Base-by-base conservation (phyloP, 352 stramenopile genomes). In the Phytophthora hibernalis region DNA sequence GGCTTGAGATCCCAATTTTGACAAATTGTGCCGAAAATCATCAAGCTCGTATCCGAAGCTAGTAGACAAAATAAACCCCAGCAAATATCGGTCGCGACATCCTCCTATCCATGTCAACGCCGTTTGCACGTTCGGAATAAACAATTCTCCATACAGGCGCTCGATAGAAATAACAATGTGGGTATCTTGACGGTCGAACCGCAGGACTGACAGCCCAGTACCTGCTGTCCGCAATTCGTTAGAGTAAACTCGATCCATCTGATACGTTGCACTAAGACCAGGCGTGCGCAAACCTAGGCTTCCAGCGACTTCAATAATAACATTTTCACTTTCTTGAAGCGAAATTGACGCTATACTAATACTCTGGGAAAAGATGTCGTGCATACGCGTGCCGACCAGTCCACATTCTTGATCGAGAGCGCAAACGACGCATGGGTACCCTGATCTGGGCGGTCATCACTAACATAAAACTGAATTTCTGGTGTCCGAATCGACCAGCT, bases 51-150 rank as follows among this genome's bases (percentile, higher is more conserved):
- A 94, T 11, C 82, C 86, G 20, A 74, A 82, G 30, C 81, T 80
- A 22, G 83, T 89, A 26, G 82, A 89, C 42, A 91, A 50, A 38
- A 94, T 75, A 57, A 85, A 92, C 5, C 82, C 86, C 12, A 92
- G 31, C 28, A 88, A 74, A 52, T 80, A 88, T 8, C 60, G 70
- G 31, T 86, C 76, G 20, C 78, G 61, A 30, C 79, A 89, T 18
- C 24, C 59, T 30, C 63, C 51, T 47, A 77, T 13, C 77, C 80
- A 91, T 4, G 59, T 21, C 8, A 90, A 22, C 21, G 85, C 44
- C 10, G 70, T 68, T 45, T 68, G 52, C 5, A 92, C 51, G 31
- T 73, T 61, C 26, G 83, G 81, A 44, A 92, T 77, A 22, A 69
- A 88, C 31, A 89, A 43, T 30, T 65, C 57, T 42, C 73, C 68